Evolutionary conservation across 1,139 yeast genomes (phyloP), one percentile per base, ranked within the genome.

Genomic region (Lizanozyma gosingica): DNA sequence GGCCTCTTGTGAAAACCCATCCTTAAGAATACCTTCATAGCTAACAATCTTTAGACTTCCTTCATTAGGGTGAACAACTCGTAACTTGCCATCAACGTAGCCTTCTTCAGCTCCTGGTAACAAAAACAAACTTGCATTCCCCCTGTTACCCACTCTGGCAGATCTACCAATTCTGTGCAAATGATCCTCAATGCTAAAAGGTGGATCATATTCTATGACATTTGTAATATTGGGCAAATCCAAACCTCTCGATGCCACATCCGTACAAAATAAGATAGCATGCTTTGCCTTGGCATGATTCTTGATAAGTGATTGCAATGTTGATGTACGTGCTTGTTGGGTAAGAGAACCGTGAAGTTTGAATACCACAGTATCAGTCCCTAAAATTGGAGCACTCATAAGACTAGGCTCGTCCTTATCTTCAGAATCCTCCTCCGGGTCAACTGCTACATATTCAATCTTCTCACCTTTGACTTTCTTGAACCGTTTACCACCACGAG

Each of bases 291-390:
- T 58, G 15, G 65, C 57, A 39, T 55, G 56, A 29, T 57, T 51
- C 33, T 62, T 61, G n/a, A 83, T 60, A 55, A 86, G 88, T 35
- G 78, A 74, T 35, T 73, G 73, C 41, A 92, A 67, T 0, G 97
- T 88, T 2, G 84, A 64, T 0, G 94, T 77, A 63, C 98, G 82
- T 29, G 76, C 70, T 47, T 78, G 88, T 56, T 92, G 98, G 1
- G 85, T 71, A 48, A 92, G 67, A 0, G 95, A 86, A 37, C 99
- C 99, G 58, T 94, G 98, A 9, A 92, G 71, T 49, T 85, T 85
- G 62, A 76, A 86, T n/a, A 83, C 65, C 1, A 75, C 63, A 1
- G 80, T 68, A 29, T 67, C 55, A 0, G 55, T 45, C 4, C 73
- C 70, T n/a, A 83, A 49, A 11, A 70, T 51, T 2, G 87, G 85